These are phyloP conservation scores for Ascochyta lentis DNA, from an alignment of 2,329 filamentous ascomycete species.

Conservation along the genomic window DNA sequence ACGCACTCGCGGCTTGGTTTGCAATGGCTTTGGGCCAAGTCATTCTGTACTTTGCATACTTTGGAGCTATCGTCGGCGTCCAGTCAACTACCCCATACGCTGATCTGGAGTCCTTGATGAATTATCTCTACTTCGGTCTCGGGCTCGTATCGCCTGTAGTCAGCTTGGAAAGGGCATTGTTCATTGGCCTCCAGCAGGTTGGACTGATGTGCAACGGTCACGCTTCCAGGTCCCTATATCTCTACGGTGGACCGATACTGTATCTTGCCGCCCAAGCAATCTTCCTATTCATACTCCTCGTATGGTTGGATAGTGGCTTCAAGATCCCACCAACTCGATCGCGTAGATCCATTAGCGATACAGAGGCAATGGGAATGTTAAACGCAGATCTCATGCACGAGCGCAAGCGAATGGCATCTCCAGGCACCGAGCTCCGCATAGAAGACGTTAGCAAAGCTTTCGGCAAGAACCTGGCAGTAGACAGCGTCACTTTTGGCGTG, in stretches of 20 bases:
- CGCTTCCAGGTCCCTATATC: slow-evolving; percentile 68
- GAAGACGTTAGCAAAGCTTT: slow-evolving; percentile 80
- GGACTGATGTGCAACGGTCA: slow-evolving; percentile 71
- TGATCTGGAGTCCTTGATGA: slow-evolving; percentile 27
- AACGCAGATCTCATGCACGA: slow-evolving; percentile 66
- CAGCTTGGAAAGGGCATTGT: slow-evolving; percentile 27
- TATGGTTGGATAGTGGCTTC: slow-evolving; percentile 52
- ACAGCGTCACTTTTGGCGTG: slow-evolving; percentile 84
- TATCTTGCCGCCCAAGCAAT: slow-evolving; percentile 78
- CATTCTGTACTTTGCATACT: slow-evolving; percentile 53
- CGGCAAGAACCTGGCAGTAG: slow-evolving; percentile 66
- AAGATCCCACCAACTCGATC: slow-evolving; percentile 57
- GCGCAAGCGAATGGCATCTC: slow-evolving; percentile 65
- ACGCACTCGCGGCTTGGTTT: slow-evolving; percentile 72
- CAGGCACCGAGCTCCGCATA: slow-evolving; percentile 76
- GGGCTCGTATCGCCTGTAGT: slow-evolving; percentile 30
- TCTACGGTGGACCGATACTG: slow-evolving; percentile 82
- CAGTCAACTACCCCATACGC: slow-evolving; percentile 25
- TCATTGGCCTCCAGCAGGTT: slow-evolving; percentile 60
- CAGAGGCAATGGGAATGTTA: slow-evolving; percentile 60
- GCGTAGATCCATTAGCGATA: slow-evolving; percentile 49
- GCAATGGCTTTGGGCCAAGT: slow-evolving; percentile 76
- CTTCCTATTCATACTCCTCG: slow-evolving; percentile 71
- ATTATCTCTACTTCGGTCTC: slow-evolving; percentile 32
- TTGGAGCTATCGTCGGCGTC: slow-evolving; percentile 38